Percentiles rank a stretch among this genome's conserved stretches.
These are phyloP conservation scores for Exophiala aquamarina DNA, from an alignment of 2,329 filamentous ascomycete species.

Conservation along the genomic window DNA sequence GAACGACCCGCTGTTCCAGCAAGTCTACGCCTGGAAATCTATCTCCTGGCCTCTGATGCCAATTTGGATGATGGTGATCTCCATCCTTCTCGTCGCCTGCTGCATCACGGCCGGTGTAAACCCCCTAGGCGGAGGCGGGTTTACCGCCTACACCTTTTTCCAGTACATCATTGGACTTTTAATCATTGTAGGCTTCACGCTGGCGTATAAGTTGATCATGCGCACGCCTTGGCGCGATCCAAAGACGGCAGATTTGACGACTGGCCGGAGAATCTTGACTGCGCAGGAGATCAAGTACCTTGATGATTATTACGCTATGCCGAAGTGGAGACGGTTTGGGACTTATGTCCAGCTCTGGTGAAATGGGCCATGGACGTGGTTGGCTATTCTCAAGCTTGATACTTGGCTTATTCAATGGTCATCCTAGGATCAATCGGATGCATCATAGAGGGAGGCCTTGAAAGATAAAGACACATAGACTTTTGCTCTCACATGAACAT, in stretches of 20 bases:
- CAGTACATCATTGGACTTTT: constrained; percentile 31
- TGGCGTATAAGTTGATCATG: constrained; percentile 31
- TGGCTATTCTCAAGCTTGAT: too few species aligned
- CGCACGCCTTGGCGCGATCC: constrained; percentile 25
- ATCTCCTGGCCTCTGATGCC: constrained; percentile 33
- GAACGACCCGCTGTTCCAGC: constrained; percentile 30
- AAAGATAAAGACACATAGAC: too few species aligned
- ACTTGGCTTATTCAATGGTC: too few species aligned
- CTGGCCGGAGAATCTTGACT: constrained; percentile 25
- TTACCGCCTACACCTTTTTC: constrained; percentile 29
- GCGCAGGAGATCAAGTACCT: constrained; percentile 28
- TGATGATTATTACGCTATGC: constrained; percentile 27
- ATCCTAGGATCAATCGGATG: too few species aligned
- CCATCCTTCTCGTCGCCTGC: constrained; percentile 21
- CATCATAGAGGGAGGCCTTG: too few species aligned
- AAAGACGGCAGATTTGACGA: constrained; percentile 26
- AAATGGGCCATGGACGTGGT: not conserved
- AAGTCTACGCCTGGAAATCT: constrained; percentile 33
- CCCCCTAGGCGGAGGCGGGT: constrained; percentile 16
- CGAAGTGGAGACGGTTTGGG: constrained; percentile 28
- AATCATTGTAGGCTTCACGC: constrained; percentile 26
- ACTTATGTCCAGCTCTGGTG: constrained; percentile 27
- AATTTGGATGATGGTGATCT: constrained; percentile 29
- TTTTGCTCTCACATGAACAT: too few species aligned
- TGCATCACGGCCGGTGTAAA: constrained; percentile 18